Conservation (phyloP, 169 alveolate species). For the Babesia microti region DNA sequence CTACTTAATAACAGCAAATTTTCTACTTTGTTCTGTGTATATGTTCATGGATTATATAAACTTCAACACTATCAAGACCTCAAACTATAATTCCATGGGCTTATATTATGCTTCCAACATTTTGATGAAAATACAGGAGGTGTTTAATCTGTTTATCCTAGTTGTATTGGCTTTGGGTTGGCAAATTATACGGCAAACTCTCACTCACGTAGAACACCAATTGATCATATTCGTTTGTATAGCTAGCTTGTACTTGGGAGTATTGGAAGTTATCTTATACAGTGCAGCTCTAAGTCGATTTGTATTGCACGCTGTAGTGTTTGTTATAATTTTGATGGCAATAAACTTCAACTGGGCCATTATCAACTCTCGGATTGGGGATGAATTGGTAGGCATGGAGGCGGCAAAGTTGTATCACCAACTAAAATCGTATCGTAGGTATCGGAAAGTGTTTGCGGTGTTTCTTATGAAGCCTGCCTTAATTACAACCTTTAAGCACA, state of each 20-base stretch:
- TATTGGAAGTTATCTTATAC: constrained; percentile 30
- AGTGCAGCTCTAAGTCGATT: constrained; percentile 33
- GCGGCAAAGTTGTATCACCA: constrained; percentile 29
- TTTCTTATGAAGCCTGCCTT: constrained; percentile 28
- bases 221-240: constrained; percentile 10
- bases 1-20: constrained; percentile 32
- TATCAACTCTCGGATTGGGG: constrained; percentile 20
- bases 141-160: constrained; percentile 7
- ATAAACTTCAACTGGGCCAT: constrained; percentile 31
- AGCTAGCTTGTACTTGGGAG: constrained; percentile 12
- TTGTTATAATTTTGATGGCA: constrained; percentile 24
- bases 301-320: constrained; percentile 21
- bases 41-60: constrained; percentile 13
- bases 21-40: constrained; percentile 9
- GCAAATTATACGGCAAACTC: constrained; percentile 21
- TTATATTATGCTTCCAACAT: constrained; percentile 29
- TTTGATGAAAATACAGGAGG: constrained; percentile 31
- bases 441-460: constrained; percentile 18
- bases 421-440: constrained; percentile 18
- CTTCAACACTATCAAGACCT: constrained; percentile 3
- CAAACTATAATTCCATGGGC: constrained; percentile 9
- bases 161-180: constrained; percentile 43
- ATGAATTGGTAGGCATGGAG: constrained; percentile 20
- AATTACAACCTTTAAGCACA: constrained; percentile 13
- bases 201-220: constrained; percentile 16